These are phyloP conservation scores for Erythrophleum fordii DNA, from an alignment of 306 rosid species.

Conservation along the genomic window DNA sequence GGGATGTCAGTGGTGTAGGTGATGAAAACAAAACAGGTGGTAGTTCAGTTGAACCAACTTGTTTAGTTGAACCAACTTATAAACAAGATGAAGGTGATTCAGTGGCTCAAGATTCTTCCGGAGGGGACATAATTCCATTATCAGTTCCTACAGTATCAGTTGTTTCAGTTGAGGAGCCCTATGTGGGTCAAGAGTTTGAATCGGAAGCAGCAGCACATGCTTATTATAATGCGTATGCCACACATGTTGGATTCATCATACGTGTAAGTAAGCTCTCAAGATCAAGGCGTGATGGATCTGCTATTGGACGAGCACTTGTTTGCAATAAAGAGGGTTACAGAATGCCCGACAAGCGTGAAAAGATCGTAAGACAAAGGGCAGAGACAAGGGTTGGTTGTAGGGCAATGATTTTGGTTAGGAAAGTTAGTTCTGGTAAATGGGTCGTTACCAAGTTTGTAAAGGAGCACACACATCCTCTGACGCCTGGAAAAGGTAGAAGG, in stretches of 20 bases:
- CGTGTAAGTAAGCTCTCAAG: conserved; percentile 98
- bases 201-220: conserved; percentile 92
- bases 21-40: conserved; percentile 69
- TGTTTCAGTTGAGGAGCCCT: conserved; percentile 74
- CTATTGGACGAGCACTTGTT: conserved; percentile 94
- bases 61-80: conserved; percentile 66
- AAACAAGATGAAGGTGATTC: conserved; percentile 59
- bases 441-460: conserved; percentile 79
- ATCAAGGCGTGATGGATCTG: conserved; percentile 92
- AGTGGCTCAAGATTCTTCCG: conserved; percentile 58
- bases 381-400: conserved; percentile 98
- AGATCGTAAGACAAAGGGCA: conserved; percentile 91
- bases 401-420: conserved; percentile 94
- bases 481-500: conserved; percentile 84
- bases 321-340: conserved; percentile 98
- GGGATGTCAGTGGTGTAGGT: conserved; percentile 48
- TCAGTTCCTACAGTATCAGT: conserved; percentile 55
- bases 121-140: conserved; percentile 49
- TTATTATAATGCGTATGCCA: conserved; percentile 90
- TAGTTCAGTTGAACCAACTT: conserved; percentile 66
- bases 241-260: conserved; percentile 74
- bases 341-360: conserved; percentile 96
- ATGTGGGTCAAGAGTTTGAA: conserved; percentile 91
- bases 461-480: conserved; percentile 85
- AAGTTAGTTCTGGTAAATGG: conserved; percentile 89